Base-by-base conservation (phyloP, 1,284 basidiomycete species). In the Xerocomus alliaceus region DNA sequence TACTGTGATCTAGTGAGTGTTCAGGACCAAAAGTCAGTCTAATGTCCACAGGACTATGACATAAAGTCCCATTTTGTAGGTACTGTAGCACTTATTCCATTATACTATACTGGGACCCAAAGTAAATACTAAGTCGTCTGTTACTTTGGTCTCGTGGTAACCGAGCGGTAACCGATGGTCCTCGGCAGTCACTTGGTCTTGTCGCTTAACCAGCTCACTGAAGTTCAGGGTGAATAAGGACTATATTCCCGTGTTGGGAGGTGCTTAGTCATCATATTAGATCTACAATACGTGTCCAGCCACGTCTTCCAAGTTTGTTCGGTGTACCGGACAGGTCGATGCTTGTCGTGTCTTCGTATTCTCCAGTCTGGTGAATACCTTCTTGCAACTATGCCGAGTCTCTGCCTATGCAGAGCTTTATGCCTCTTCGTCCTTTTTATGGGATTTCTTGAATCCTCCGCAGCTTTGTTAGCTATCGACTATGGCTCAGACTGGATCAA, bases 401-500 rank as follows among this genome's bases (percentile, higher is more conserved):
- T 70, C 61, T 75, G 71, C 47, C 41, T 77, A n/a, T 47, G 73
- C 60, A 76, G 73, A 63, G 71, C 53, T 11, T 17, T 77, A 26
- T 71, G 65, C 15, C 34, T 74, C 34, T 54, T 76, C 35, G 20
- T 72, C 15, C 48, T 77, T 35, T 52, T 77, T 51, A 28, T 61
- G 20, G 65, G 50, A 13, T 28, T 72, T 20, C 54, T 77, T 39
- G 66, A 76, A 52, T 57, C 57, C 20, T 70, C 76, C 5, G 73
- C 76, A 34, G 86, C 91, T 7, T 84, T 97, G 18, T 87, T 98
- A 54, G 94, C 94, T 28, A 93, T 98, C 72, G 95, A 98, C 86
- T 97, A 96, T 85, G 96, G 95, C 74, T 87, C 93, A 44, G 95
- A 98, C 79, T 95, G 89, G 83, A 97, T 95, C 73, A 99, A 98